Evolutionary conservation across 2,329 filamentous ascomycete genomes (phyloP), one percentile per base, ranked within the genome.

Genomic region (Neospermospora avenae): DNA sequence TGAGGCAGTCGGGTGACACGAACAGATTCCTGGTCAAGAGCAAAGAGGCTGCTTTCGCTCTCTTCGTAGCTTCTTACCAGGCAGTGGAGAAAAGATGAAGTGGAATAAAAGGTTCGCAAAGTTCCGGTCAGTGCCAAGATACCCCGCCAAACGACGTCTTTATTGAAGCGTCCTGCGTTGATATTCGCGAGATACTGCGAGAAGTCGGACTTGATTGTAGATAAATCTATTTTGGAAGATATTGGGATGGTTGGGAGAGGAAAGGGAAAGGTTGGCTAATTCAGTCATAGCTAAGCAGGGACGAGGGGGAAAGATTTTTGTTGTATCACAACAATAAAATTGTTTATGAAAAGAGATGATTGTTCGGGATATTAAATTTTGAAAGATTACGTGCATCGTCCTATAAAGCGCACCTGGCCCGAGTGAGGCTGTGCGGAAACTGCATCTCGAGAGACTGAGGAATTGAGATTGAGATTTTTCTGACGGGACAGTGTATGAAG

Each of bases 121-220:
- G 60, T 59, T 2, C 60, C 62, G 1, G 60, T 63, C 10, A 66
- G 22, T 10, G 64, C 64, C 31, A 58, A 66, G 22, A 45, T 35
- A 13, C 65, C 64, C 41, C 60, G 48, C 64, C 62, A 66, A 18
- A 62, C 45, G 2, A 56, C 62, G 55, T 58, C 52, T 42, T 53
- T 3, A 24, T 34, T 48, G 52, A 63, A 59, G 34, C 53, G 3
- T 1, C 45, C 11, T 5, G n/a, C 24, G 25, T 45, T 20, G 1
- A 63, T 42, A 39, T 51, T 20, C 4, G 13, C 1, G n/a, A 59
- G 25, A 14, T 48, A 14, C 5, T 25, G 14, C 24, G 28, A 14
- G 25, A 58, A 60, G 14, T 42, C 25, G 10, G 41, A n/a, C 34
- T 39, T 22, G 8, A 59, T 31, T 5, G 24, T 24, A 25, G 37